Evolutionary conservation across 1,284 basidiomycete species (phyloP).

Genomic region (Heterobasidion irregulare): DNA sequence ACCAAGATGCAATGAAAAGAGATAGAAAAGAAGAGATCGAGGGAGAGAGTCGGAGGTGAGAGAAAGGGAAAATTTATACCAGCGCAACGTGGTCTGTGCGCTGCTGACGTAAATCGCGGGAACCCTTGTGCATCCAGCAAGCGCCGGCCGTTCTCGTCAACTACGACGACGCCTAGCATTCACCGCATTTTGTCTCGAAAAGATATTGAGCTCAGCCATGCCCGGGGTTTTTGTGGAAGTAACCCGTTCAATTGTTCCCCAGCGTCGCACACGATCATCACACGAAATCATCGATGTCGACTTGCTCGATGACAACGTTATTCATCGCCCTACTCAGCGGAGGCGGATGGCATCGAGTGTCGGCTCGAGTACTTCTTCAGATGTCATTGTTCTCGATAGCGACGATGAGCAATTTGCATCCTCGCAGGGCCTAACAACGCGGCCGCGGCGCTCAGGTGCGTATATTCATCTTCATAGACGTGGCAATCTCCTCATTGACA

Average conservation of each 20-base stretch:
- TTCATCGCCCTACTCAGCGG: slow-evolving; percentile 7
- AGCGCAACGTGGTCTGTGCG: slow-evolving; percentile 9
- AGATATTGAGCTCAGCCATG: background rate
- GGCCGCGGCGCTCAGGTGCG: slow-evolving; percentile 15
- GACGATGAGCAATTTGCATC: slow-evolving; percentile 26
- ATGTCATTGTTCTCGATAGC: slow-evolving; percentile 29
- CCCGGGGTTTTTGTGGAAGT: background rate
- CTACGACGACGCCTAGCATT: background rate
- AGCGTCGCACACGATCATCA: slow-evolving; percentile 6
- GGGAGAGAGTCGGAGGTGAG: background rate
- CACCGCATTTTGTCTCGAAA: background rate
- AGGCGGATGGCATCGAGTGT: background rate
- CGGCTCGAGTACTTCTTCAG: slow-evolving; percentile 6
- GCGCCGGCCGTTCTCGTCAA: slow-evolving; percentile 1
- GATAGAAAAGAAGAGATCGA: background rate
- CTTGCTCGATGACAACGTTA: slow-evolving; percentile 20
- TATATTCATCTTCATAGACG: background rate
- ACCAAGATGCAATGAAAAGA: background rate
- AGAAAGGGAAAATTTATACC: background rate
- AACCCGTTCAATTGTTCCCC: background rate
- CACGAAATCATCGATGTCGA: slow-evolving; percentile 32
- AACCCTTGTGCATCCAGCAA: background rate
- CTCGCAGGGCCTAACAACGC: background rate
- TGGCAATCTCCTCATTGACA: background rate
- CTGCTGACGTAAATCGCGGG: slow-evolving; percentile 4